Conservation (phyloP, 73 alveolate genomes). For the Stentor coeruleus region DNA sequence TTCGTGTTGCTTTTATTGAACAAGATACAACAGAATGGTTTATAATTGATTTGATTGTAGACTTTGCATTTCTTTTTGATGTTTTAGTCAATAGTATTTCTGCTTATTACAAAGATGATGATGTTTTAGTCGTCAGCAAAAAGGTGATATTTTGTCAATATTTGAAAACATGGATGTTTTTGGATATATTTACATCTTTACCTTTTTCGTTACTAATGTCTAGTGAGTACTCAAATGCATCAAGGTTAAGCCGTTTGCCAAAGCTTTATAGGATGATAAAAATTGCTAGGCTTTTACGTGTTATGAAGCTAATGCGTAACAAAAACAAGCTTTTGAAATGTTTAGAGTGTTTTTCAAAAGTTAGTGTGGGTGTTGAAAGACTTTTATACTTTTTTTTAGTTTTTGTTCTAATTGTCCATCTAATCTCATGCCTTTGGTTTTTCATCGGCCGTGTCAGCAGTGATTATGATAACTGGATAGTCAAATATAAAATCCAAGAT, state of each 20-base stretch:
- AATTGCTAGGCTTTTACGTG: slow-evolving; percentile 55
- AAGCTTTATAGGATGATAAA: slow-evolving; percentile 56
- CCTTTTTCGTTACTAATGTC: slow-evolving; percentile 33
- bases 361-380: slow-evolving; percentile 67
- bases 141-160: slow-evolving; percentile 44
- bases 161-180: slow-evolving; percentile 51
- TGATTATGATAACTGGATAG: slow-evolving; percentile 72
- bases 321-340: slow-evolving; percentile 34
- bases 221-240: slow-evolving; percentile 26
- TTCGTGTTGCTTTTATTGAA: slow-evolving; percentile 63
- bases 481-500: slow-evolving; percentile 40
- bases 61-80: slow-evolving; percentile 48
- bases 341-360: neutral
- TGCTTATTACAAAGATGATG: slow-evolving; percentile 63
- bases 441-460: slow-evolving; percentile 48
- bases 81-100: slow-evolving; percentile 50
- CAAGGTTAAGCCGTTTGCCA: slow-evolving; percentile 65
- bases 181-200: slow-evolving; percentile 50
- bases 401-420: slow-evolving; percentile 55
- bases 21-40: slow-evolving; percentile 30
- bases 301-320: slow-evolving; percentile 58
- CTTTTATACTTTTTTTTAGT: slow-evolving; percentile 55
- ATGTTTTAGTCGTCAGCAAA: slow-evolving; percentile 45
- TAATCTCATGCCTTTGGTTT: slow-evolving; percentile 69
- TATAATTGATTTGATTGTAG: slow-evolving; percentile 40